Conservation (phyloP, 495 filamentous ascomycete genomes). For the Hypoxylon subgilvum region DNA sequence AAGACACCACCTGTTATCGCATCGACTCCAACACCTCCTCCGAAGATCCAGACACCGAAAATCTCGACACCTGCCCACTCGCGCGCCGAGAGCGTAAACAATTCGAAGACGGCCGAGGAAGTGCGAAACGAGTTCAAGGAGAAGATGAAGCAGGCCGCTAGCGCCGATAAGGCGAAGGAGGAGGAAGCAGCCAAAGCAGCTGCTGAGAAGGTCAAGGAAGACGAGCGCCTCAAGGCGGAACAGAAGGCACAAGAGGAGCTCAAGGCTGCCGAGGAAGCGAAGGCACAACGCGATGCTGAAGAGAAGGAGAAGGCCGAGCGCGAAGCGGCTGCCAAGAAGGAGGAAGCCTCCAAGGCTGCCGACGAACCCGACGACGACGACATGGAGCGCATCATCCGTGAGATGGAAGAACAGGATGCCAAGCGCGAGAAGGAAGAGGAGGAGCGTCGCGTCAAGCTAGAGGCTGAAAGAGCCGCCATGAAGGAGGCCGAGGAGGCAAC, state of each 20-base stretch:
- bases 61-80: conserved; percentile 50
- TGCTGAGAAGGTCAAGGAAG: conserved; percentile 40
- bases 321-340: conserved; percentile 51
- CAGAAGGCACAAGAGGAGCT: conserved; percentile 73
- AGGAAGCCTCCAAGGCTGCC: conserved; percentile 45
- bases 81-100: conserved; percentile 53
- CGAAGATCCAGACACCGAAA: conserved; percentile 52
- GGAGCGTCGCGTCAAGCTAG: conserved; percentile 52
- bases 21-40: conserved; percentile 60
- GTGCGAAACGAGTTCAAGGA: conserved; percentile 59
- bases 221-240: conserved; percentile 40
- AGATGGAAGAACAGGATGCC: conserved; percentile 61
- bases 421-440: conserved; percentile 59
- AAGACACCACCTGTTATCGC: conserved; percentile 60
- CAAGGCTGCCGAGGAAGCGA: conserved; percentile 69
- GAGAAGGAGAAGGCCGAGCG: conserved; percentile 53
- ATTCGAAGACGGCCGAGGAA: conserved; percentile 56
- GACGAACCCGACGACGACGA: conserved; percentile 49
- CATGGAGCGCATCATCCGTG: conserved; percentile 55
- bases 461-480: conserved; percentile 66
- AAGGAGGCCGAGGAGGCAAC: conserved; percentile 64
- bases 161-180: conserved; percentile 49
- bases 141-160: conserved; percentile 52
- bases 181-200: conserved; percentile 44
- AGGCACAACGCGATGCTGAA: conserved; percentile 61